A percentile compares a stretch with the other conserved stretches of the same genome.
Conservation (phyloP, 2,329 filamentous ascomycete genomes). For the Lachnellula cervina region DNA sequence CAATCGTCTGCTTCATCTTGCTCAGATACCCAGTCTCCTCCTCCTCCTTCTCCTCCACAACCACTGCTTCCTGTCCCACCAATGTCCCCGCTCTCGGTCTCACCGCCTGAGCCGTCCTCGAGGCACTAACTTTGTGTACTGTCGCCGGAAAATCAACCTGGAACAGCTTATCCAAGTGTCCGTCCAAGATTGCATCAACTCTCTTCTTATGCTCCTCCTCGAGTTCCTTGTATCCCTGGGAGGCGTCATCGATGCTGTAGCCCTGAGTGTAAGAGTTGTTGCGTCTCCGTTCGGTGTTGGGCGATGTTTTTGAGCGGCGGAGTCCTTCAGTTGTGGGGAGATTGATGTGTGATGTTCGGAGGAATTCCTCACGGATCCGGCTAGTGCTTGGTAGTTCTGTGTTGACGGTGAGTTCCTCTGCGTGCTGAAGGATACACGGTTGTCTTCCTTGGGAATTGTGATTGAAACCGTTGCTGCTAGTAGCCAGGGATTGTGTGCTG, state of each 20-base stretch:
- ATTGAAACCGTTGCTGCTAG: too few species aligned
- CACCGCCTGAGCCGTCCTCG: background rate
- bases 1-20: too few species aligned
- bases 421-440: too few species aligned
- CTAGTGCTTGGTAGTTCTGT: too few species aligned
- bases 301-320: background rate
- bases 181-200: background rate
- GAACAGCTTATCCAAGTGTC: slow-evolving; percentile 1
- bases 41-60: too few species aligned
- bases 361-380: too few species aligned
- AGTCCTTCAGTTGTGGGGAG: background rate
- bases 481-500: background rate
- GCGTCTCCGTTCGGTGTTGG: background rate
- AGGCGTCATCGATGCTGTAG: background rate
- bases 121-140: background rate
- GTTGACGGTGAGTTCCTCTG: too few species aligned
- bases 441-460: too few species aligned
- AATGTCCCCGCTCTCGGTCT: too few species aligned
- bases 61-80: too few species aligned
- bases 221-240: background rate
- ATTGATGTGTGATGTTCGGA: too few species aligned
- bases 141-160: background rate
- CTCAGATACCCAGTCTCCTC: too few species aligned
- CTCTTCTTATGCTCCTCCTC: background rate
- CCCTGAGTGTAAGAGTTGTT: background rate